Evolutionary conservation across 2,329 filamentous ascomycete species (phyloP).

Genomic region (Blumeriella jaapii): DNA sequence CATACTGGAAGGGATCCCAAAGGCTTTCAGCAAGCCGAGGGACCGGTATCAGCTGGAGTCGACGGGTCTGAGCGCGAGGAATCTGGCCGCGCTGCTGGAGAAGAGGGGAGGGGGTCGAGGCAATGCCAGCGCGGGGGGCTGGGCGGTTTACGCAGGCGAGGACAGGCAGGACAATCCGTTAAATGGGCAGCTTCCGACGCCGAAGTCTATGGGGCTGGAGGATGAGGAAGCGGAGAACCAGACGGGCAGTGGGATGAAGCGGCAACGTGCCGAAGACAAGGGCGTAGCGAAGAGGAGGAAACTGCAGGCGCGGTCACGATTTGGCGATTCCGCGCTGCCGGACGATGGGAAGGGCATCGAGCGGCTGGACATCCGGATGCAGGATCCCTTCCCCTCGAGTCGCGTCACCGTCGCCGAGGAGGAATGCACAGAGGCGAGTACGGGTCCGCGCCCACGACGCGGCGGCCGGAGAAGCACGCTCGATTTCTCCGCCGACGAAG

Average conservation of each 20-base stretch:
- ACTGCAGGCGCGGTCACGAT: constrained; percentile 54
- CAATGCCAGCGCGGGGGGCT: constrained; percentile 65
- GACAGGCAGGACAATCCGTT: constrained; percentile 37
- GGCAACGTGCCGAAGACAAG: constrained; percentile 25
- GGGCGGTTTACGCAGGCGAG: constrained; percentile 62
- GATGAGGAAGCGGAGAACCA: constrained; percentile 19
- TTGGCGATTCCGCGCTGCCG: constrained; percentile 48
- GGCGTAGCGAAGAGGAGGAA: constrained; percentile 44
- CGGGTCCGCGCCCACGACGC: constrained; percentile 19
- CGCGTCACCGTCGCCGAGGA: constrained; percentile 12
- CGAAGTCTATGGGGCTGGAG: constrained; percentile 33
- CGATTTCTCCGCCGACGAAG: constrained; percentile 15
- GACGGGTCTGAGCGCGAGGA: constrained; percentile 60
- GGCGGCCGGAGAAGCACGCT: constrained; percentile 21
- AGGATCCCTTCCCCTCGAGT: constrained; percentile 41
- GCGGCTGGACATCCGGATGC: constrained; percentile 45
- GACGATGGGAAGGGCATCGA: constrained; percentile 52
- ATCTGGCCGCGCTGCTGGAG: constrained; percentile 56
- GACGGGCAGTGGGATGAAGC: constrained; percentile 19
- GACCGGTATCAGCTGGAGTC: constrained; percentile 58
- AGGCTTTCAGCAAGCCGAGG: constrained; percentile 65
- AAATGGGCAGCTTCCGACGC: constrained; percentile 30
- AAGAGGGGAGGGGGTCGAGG: constrained; percentile 57
- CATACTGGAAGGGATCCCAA: constrained; percentile 69
- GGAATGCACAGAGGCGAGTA: constrained; percentile 13